phyloP scores from a whole-genome alignment of 371 early-diverging fungal species.

The Dinochytrium kinnereticum region DNA sequence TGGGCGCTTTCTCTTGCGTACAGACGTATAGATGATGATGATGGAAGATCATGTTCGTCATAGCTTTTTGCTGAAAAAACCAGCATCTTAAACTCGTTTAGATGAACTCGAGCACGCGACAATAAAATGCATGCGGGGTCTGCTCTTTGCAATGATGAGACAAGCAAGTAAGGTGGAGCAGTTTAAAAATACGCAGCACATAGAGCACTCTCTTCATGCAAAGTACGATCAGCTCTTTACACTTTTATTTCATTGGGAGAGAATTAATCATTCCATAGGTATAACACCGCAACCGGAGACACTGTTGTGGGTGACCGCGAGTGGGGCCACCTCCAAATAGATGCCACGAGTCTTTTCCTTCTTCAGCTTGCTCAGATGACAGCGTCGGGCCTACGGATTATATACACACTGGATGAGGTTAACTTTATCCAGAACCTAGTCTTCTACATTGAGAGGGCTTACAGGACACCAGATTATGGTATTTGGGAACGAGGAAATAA shows the following conservation, averaged over 20 bases:
- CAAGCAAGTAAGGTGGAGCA: conserved; percentile 69
- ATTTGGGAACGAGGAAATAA: conserved; percentile 94
- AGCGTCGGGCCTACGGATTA: conserved; percentile 74
- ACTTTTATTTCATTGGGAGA: neutral
- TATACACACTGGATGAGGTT: conserved; percentile 87
- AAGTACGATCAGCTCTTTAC: conserved; percentile 49
- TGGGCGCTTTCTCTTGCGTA: conserved; percentile 87
- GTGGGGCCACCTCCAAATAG: conserved; percentile 80
- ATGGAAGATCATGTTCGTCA: conserved; percentile 78
- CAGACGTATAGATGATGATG: conserved; percentile 79
- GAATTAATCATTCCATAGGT: conserved; percentile 36
- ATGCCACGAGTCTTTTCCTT: conserved; percentile 84
- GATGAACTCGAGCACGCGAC: conserved; percentile 86
- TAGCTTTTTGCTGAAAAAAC: neutral
- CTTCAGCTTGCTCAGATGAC: conserved; percentile 89
- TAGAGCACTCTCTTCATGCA: conserved; percentile 80
- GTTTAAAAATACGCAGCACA: conserved; percentile 70
- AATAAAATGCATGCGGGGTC: conserved; percentile 82
- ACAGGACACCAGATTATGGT: conserved; percentile 87
- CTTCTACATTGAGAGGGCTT: conserved; percentile 81
- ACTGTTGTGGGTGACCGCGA: conserved; percentile 86
- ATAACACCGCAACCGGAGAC: conserved; percentile 82
- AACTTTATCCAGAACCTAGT: conserved; percentile 89
- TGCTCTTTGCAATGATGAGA: conserved; percentile 87
- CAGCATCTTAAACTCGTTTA: conserved; percentile 25